These are phyloP conservation scores for Xylariaceae sp. DNA, from an alignment of 2,329 filamentous ascomycete species.

Conservation along the genomic window DNA sequence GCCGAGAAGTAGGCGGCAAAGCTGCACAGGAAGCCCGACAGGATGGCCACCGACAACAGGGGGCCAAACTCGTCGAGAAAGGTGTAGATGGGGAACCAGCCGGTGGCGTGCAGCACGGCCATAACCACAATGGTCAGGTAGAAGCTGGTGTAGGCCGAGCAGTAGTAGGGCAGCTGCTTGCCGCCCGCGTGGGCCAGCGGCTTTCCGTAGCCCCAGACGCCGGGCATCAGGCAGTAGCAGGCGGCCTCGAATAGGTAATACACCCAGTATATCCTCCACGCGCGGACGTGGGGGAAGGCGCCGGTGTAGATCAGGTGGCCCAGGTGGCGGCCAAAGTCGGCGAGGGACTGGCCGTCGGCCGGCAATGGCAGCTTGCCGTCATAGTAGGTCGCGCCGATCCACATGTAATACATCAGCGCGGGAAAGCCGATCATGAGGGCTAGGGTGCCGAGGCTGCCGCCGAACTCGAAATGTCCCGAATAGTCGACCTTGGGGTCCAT, in stretches of 20 bases:
- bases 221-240: slow-evolving; percentile 79
- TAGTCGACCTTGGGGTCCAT: slow-evolving; percentile 56
- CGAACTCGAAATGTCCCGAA: slow-evolving; percentile 71
- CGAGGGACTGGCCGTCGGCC: slow-evolving; percentile 55
- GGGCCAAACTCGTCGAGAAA: slow-evolving; percentile 94
- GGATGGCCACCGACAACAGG: slow-evolving; percentile 84
- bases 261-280: slow-evolving; percentile 91
- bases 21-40: slow-evolving; percentile 79
- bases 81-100: slow-evolving; percentile 81
- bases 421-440: slow-evolving; percentile 91
- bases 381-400: slow-evolving; percentile 92
- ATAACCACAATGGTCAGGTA: slow-evolving; percentile 75
- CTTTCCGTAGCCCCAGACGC: slow-evolving; percentile 82
- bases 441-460: slow-evolving; percentile 71
- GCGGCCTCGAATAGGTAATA: slow-evolving; percentile 81
- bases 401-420: slow-evolving; percentile 98
- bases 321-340: slow-evolving; percentile 67
- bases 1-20: slow-evolving; percentile 84
- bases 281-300: slow-evolving; percentile 73
- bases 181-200: slow-evolving; percentile 74
- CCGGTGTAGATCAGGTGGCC: slow-evolving; percentile 68
- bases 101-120: slow-evolving; percentile 68
- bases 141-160: slow-evolving; percentile 80
- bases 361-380: slow-evolving; percentile 71
- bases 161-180: slow-evolving; percentile 89